Percentiles rank a stretch among this genome's conserved stretches.
phyloP scores from a whole-genome alignment of 2,329 filamentous ascomycete genomes.

The Aspergillus hiratsukae region DNA sequence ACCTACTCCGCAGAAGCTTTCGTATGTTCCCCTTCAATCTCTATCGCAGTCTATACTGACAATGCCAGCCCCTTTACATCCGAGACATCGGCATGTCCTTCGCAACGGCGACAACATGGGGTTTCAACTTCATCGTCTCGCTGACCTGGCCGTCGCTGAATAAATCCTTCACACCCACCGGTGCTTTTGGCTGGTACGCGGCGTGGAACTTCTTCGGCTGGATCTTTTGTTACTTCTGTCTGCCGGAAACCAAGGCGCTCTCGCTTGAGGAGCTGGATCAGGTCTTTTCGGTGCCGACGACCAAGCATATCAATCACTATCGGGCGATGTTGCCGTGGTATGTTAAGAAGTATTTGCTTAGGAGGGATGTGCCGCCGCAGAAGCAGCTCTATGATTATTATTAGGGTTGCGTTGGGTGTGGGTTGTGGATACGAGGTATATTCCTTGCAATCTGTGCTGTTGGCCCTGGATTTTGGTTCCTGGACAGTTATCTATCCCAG shows the following conservation, averaged over 20 bases:
- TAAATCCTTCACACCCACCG: conserved; percentile 47
- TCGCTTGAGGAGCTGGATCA: conserved; percentile 48
- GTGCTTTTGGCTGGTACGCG: conserved; percentile 56
- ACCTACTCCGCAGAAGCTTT: conserved; percentile 63
- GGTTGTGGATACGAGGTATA: background rate
- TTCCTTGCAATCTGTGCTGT: background rate
- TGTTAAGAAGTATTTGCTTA: conserved; percentile 22
- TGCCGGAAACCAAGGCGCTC: conserved; percentile 48
- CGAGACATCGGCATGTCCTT: conserved; percentile 60
- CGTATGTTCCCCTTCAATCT: conserved; percentile 1
- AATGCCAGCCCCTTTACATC: conserved; percentile 49
- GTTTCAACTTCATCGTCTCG: conserved; percentile 52
- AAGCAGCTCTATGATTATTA: conserved; percentile 25
- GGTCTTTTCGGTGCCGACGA: conserved; percentile 50
- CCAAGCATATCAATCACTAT: conserved; percentile 33
- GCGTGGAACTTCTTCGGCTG: conserved; percentile 53
- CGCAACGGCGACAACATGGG: conserved; percentile 53
- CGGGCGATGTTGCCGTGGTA: conserved; percentile 27
- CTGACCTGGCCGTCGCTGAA: conserved; percentile 51
- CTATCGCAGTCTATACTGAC: background rate
- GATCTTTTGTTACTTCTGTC: conserved; percentile 48
- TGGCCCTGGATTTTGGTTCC: background rate
- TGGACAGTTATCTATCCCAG: no score
- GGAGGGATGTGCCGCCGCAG: conserved; percentile 24
- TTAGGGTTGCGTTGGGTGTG: background rate